Percentiles rank a stretch among this genome's conserved stretches.
Evolutionary conservation across 1,284 basidiomycete genomes (phyloP).

Genomic region (Puccinia novopanici): DNA sequence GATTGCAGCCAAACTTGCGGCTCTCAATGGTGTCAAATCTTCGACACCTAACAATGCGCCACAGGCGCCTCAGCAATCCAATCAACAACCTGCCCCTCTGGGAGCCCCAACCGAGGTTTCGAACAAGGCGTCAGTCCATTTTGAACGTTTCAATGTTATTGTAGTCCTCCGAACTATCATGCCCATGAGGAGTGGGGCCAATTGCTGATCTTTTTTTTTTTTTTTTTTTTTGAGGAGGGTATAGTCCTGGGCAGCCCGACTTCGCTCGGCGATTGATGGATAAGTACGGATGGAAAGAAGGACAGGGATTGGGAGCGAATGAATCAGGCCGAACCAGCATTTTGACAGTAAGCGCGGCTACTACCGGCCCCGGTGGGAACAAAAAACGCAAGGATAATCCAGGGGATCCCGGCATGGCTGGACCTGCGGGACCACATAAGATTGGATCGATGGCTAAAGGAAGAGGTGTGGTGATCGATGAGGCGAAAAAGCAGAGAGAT

Average conservation of each 20-base stretch:
- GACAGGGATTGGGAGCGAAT: constrained; percentile 80
- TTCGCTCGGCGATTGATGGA: constrained; percentile 81
- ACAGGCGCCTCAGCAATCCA: background rate
- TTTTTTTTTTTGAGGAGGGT: background rate
- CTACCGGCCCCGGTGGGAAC: constrained; percentile 57
- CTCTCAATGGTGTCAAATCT: constrained; percentile 29
- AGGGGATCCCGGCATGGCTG: constrained; percentile 54
- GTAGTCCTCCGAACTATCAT: background rate
- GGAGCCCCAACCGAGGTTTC: background rate
- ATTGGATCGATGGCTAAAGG: constrained; percentile 39
- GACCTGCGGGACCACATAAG: constrained; percentile 9
- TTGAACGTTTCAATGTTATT: background rate
- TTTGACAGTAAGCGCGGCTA: constrained; percentile 68
- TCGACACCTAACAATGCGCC: background rate
- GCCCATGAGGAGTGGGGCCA: background rate
- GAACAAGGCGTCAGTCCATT: constrained; percentile 46
- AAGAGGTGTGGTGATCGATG: constrained; percentile 50
- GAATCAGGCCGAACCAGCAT: constrained; percentile 84
- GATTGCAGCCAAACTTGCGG: constrained; percentile 49
- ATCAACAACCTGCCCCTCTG: background rate
- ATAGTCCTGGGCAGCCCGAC: constrained; percentile 61
- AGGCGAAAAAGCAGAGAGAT: constrained; percentile 47
- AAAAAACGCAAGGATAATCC: constrained; percentile 56
- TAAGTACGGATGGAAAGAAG: constrained; percentile 91
- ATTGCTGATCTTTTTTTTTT: background rate